Percentiles rank a stretch among this genome's conserved stretches.
These are phyloP conservation scores for Pseudozyma sp. DNA, from an alignment of 1,284 basidiomycete species.

Conservation along the genomic window DNA sequence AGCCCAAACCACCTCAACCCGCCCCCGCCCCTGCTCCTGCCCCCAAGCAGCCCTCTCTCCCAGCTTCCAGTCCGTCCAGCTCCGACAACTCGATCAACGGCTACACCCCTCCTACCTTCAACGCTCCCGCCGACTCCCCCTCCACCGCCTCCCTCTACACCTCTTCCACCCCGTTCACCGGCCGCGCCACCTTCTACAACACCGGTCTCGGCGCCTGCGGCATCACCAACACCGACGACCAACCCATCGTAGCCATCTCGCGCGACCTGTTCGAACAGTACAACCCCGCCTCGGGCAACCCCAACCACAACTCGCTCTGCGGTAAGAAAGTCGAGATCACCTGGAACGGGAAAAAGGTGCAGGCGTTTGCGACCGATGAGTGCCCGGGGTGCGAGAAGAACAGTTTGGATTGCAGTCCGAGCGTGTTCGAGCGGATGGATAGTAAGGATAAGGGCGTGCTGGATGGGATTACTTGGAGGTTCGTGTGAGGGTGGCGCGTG, in stretches of 20 bases:
- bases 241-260: slow-evolving; percentile 53
- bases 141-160: slow-evolving; percentile 23
- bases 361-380: slow-evolving; percentile 77
- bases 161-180: slow-evolving; percentile 19
- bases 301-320: slow-evolving; percentile 70
- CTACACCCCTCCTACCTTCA: slow-evolving; percentile 33
- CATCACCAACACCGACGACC: slow-evolving; percentile 21
- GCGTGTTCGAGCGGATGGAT: slow-evolving; percentile 74
- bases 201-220: slow-evolving; percentile 49
- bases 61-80: not conserved
- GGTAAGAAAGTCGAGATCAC: slow-evolving; percentile 76
- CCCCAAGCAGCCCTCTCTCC: not conserved
- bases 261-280: slow-evolving; percentile 48
- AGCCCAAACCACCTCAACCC: slow-evolving; percentile 5
- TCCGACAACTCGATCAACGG: slow-evolving; percentile 28
- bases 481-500: slow-evolving; percentile 9
- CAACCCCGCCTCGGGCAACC: slow-evolving; percentile 34
- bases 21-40: not conserved
- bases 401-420: slow-evolving; percentile 80
- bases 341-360: slow-evolving; percentile 71
- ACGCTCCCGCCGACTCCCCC: slow-evolving; percentile 4
- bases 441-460: slow-evolving; percentile 44
- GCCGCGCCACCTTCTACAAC: slow-evolving; percentile 44
- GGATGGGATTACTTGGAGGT: slow-evolving; percentile 50
- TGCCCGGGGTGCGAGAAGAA: slow-evolving; percentile 79